A percentile compares a stretch with the other conserved stretches of the same genome.
Evolutionary conservation across 1,284 basidiomycete species (phyloP).

Genomic region (Omphalotus olearius): DNA sequence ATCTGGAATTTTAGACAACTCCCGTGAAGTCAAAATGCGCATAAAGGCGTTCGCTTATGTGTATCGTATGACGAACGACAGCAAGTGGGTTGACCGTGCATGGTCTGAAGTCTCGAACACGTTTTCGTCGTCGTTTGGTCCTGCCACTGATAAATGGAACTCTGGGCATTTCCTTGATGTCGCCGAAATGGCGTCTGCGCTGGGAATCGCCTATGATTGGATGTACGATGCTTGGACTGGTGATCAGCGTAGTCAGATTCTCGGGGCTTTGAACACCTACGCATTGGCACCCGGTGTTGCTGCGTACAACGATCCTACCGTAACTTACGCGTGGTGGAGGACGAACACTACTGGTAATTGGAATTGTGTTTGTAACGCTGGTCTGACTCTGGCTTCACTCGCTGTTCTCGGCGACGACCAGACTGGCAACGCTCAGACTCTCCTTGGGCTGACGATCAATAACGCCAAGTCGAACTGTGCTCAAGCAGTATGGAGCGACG

Average conservation of each 20-base stretch:
- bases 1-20: constrained; percentile 91
- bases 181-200: constrained; percentile 85
- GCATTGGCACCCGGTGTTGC: constrained; percentile 66
- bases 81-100: constrained; percentile 79
- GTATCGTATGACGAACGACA: constrained; percentile 88
- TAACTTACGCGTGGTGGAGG: constrained; percentile 55
- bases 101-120: constrained; percentile 65
- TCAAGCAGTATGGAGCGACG: constrained; percentile 60
- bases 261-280: constrained; percentile 71
- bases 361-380: constrained; percentile 96
- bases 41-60: constrained; percentile 93
- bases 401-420: constrained; percentile 87
- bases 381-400: constrained; percentile 84
- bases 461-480: constrained; percentile 84
- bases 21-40: constrained; percentile 85
- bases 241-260: constrained; percentile 70
- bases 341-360: constrained; percentile 76
- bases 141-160: constrained; percentile 70
- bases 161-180: constrained; percentile 89
- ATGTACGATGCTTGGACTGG: constrained; percentile 81
- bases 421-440: constrained; percentile 62
- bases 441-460: constrained; percentile 65
- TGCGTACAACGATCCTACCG: constrained; percentile 42
- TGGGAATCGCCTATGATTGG: constrained; percentile 94
- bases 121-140: constrained; percentile 48